Evolutionary conservation across 1,284 basidiomycete species (phyloP).

Genomic region (Anthracocystis setariae): DNA sequence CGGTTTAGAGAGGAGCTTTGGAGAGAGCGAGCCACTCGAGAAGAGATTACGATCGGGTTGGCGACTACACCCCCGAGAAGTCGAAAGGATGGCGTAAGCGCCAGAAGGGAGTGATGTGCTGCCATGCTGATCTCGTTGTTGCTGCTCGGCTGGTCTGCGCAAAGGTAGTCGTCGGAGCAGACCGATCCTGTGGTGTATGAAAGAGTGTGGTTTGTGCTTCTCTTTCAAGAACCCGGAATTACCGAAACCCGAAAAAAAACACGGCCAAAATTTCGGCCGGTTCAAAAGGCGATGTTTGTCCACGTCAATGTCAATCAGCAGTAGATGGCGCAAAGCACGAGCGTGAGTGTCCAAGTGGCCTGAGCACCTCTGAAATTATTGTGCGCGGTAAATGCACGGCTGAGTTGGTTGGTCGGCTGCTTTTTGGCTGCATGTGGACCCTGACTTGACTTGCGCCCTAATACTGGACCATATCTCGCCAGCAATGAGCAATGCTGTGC

Average conservation of each 20-base stretch:
- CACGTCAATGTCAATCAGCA: too few species aligned
- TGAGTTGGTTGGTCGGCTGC: conserved; percentile 6
- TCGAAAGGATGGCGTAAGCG: conserved; percentile 14
- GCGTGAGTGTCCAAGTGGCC: conserved; percentile 7
- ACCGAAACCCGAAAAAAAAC: conserved; percentile 27
- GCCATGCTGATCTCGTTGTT: conserved; percentile 2
- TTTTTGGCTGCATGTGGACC: conserved; percentile 21
- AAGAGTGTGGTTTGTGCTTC: not conserved
- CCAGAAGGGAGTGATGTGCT: conserved; percentile 3
- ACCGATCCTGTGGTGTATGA: not conserved
- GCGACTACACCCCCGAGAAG: conserved; percentile 7
- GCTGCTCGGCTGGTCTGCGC: not conserved
- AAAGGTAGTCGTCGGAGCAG: not conserved
- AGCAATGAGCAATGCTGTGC: too few species aligned
- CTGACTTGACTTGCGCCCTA: conserved; percentile 21
- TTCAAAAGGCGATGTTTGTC: conserved; percentile 2
- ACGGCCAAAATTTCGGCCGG: conserved; percentile 22
- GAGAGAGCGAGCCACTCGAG: conserved; percentile 2
- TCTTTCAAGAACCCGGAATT: not conserved
- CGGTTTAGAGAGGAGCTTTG: not conserved
- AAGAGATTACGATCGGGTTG: conserved; percentile 1
- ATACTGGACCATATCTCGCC: not conserved
- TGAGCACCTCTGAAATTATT: conserved; percentile 5
- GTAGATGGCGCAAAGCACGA: too few species aligned
- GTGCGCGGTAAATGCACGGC: not conserved